Evolutionary conservation across 495 filamentous ascomycete genomes (phyloP), one percentile per base, ranked within the genome.

Genomic region (Xylaria intraflava): DNA sequence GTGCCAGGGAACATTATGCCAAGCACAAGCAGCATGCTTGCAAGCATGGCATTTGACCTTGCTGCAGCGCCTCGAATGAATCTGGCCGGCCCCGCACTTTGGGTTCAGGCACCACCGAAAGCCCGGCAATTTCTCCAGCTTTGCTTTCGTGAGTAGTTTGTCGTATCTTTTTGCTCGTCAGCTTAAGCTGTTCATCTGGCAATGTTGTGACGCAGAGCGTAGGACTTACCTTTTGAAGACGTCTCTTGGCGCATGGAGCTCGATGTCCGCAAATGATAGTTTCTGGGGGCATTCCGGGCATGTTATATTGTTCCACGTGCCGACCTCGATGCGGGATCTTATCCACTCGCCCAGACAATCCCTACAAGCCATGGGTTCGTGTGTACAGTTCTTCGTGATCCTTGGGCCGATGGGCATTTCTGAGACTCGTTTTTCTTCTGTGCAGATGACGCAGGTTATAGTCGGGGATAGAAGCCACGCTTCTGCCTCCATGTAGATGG

Each of bases 1-100:
- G 44, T 81, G 78, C 74, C 75, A 77, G 2, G 68, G 67, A 3
- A 74, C 58, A 20, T 68, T 62, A 56, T 81, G 77, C 6, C 51
- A 59, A 20, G 73, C 62, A 46, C 76, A 81, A 33, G 70, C 64
- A 8, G 56, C 50, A 27, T 56, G 56, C 6, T 52, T 57, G 42
- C 77, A 79, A 0, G 56, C 66, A 6, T 63, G 26, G 46, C 74
- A 78, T 24, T 67, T 62, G 49, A 73, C 74, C 39, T 62, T 66
- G 0, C 68, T 54, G 51, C 72, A 72, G 0, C 51, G 59, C 2
- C 31, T 39, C 0, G 68, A 66, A 31, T 67, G 47, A 16, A 78
- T 67, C 57, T 78, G 74, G 26, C 76, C 75, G 6, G 69, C 72
- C 11, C 64, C 58, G 49, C 76, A 80, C 3, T 55, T 35, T 3